Conservation (phyloP, 495 filamentous ascomycete genomes). For the Neurospora hispaniola region DNA sequence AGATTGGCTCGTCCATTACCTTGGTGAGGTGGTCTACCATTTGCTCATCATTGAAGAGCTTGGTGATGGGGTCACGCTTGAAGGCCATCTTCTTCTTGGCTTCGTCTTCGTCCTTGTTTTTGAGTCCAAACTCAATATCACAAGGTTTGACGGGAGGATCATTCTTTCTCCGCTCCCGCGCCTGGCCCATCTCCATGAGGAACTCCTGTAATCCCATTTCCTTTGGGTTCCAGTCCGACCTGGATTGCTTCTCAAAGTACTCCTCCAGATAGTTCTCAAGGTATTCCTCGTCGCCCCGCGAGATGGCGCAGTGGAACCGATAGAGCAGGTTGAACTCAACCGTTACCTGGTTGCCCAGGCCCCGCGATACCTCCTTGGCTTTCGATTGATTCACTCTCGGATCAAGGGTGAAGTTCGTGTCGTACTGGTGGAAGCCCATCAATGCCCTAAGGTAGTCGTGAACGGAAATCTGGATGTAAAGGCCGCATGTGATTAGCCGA, state of each 20-base stretch:
- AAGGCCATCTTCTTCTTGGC: conserved; percentile 42
- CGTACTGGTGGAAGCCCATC: conserved; percentile 62
- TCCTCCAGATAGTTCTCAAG: conserved; percentile 46
- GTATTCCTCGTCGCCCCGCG: conserved; percentile 50
- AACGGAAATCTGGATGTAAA: conserved; percentile 71
- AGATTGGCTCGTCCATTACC: conserved; percentile 46
- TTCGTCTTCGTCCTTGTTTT: conserved; percentile 40
- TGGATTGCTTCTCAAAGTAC: conserved; percentile 37
- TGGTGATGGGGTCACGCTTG: conserved; percentile 42
- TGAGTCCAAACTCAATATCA: conserved; percentile 48
- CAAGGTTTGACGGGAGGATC: conserved; percentile 43
- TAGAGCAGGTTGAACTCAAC: conserved; percentile 68
- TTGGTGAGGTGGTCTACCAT: conserved; percentile 51
- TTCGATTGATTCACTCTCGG: conserved; percentile 48
- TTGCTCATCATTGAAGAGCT: conserved; percentile 47
- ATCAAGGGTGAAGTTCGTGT: conserved; percentile 72
- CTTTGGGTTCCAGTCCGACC: conserved; percentile 41
- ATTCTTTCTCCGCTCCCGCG: conserved; percentile 42
- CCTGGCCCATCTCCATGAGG: conserved; percentile 40
- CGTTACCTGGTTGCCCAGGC: conserved; percentile 65
- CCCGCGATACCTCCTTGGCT: conserved; percentile 51
- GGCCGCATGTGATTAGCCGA: conserved; percentile 63
- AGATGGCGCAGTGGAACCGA: conserved; percentile 62
- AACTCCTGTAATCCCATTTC: conserved; percentile 50
- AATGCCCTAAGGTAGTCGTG: conserved; percentile 75